Percentiles rank a stretch among this genome's conserved stretches.
These are phyloP conservation scores for Fraxinus nigra DNA, from an alignment of 305 asterid genomes.

Conservation along the genomic window DNA sequence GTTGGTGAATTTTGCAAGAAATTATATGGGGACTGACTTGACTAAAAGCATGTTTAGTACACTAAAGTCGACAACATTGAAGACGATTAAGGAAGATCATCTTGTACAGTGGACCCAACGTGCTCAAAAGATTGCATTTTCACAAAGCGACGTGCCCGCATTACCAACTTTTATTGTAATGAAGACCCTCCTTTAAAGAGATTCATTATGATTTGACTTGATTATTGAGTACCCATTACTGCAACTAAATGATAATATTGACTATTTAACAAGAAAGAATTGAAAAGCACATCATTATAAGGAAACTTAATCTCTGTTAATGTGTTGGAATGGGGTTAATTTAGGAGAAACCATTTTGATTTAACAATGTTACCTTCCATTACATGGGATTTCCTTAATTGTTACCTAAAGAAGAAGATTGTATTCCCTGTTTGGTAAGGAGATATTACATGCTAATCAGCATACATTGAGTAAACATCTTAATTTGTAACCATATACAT, in stretches of 20 bases:
- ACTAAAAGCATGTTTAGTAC: not conserved
- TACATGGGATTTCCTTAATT: not conserved
- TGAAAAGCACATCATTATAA: not conserved
- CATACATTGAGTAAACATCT: conserved; percentile 16
- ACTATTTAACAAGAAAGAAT: conserved; percentile 30
- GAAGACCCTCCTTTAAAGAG: conserved; percentile 8
- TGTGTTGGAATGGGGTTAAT: not conserved
- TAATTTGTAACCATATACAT: conserved; percentile 1
- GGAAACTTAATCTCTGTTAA: not conserved
- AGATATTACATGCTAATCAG: conserved; percentile 28
- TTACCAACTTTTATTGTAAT: not conserved
- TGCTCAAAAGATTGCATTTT: not conserved
- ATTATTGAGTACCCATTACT: conserved; percentile 44
- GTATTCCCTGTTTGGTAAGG: not conserved
- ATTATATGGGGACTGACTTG: not conserved
- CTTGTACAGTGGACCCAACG: not conserved
- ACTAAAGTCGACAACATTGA: not conserved
- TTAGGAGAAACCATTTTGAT: not conserved
- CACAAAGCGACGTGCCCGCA: not conserved
- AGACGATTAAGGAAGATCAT: not conserved
- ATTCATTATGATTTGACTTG: conserved; percentile 26
- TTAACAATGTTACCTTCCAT: conserved; percentile 8
- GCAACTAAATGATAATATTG: conserved; percentile 29
- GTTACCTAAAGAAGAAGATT: conserved; percentile 6
- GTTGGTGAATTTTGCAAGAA: not conserved